Percentiles rank a stretch among this genome's conserved stretches.
phyloP scores from a whole-genome alignment of 176 grass and related monocot species.

The Tuctoria greenei region DNA sequence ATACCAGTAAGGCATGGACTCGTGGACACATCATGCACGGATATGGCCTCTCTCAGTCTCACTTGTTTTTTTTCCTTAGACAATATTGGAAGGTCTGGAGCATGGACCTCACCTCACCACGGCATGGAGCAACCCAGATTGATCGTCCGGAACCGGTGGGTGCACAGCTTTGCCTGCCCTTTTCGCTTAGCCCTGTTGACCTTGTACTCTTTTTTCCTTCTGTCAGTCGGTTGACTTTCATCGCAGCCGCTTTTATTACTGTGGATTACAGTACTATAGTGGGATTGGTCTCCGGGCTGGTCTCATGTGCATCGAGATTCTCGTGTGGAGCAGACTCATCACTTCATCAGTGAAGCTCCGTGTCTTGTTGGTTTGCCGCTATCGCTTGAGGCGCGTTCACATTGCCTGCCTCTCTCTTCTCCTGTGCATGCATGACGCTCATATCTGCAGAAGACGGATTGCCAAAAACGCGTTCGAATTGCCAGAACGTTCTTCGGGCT shows the following conservation, averaged over 20 bases:
- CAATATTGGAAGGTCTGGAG: not conserved
- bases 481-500: not conserved
- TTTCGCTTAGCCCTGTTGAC: conserved; percentile 24
- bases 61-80: not conserved
- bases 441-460: not conserved
- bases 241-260: not conserved
- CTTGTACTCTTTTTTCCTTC: not conserved
- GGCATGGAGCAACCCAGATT: not conserved
- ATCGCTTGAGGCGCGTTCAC: too few species aligned
- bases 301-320: conserved; percentile 13
- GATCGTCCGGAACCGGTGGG: not conserved
- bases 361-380: too few species aligned
- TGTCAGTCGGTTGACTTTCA: conserved; percentile 23
- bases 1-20: not conserved
- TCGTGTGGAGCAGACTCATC: conserved; percentile 7
- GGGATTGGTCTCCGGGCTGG: not conserved
- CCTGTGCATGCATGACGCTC: too few species aligned
- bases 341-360: not conserved
- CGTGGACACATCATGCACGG: conserved; percentile 23
- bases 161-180: conserved; percentile 4
- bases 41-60: not conserved
- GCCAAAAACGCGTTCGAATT: not conserved
- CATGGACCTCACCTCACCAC: conserved; percentile 14
- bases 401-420: too few species aligned
- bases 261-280: too few species aligned